Conservation (phyloP, 768 basidiomycete genomes). For the Trametopsis cervina region DNA sequence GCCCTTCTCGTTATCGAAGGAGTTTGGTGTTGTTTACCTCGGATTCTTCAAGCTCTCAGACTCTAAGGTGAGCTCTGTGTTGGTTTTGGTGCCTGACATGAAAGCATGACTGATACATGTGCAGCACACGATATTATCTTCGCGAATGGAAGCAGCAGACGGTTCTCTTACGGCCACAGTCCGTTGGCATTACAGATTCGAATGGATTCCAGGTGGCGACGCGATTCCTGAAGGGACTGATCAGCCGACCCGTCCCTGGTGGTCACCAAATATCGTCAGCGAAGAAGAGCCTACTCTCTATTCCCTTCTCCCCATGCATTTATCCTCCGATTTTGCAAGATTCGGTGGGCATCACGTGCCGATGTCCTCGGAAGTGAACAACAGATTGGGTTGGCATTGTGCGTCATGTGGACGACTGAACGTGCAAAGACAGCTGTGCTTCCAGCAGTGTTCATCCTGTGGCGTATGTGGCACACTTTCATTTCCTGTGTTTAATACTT, state of each 20-base stretch:
- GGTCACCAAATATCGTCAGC: not conserved
- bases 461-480: slow-evolving; percentile 2
- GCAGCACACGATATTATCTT: not conserved
- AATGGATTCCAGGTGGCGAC: slow-evolving; percentile 11
- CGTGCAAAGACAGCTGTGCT: slow-evolving; percentile 9
- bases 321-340: not conserved
- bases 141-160: not conserved
- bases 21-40: slow-evolving; percentile 9
- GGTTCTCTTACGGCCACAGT: not conserved
- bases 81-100: too few species aligned
- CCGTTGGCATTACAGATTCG: slow-evolving; percentile 8
- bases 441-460: slow-evolving; percentile 11
- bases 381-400: slow-evolving; percentile 12
- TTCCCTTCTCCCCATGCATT: slow-evolving; percentile 9
- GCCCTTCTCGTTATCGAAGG: slow-evolving; percentile 7
- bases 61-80: slow-evolving; percentile 4
- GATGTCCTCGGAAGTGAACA: slow-evolving; percentile 4
- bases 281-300: slow-evolving; percentile 7
- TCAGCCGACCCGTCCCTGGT: slow-evolving; percentile 6
- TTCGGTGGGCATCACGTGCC: not conserved
- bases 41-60: slow-evolving; percentile 12
- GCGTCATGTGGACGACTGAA: slow-evolving; percentile 11
- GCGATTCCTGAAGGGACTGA: not conserved
- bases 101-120: too few species aligned
- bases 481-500: not conserved